Evolutionary conservation across 768 basidiomycete genomes (phyloP), one percentile per base, ranked within the genome.

Genomic region (Suillus weaverae): DNA sequence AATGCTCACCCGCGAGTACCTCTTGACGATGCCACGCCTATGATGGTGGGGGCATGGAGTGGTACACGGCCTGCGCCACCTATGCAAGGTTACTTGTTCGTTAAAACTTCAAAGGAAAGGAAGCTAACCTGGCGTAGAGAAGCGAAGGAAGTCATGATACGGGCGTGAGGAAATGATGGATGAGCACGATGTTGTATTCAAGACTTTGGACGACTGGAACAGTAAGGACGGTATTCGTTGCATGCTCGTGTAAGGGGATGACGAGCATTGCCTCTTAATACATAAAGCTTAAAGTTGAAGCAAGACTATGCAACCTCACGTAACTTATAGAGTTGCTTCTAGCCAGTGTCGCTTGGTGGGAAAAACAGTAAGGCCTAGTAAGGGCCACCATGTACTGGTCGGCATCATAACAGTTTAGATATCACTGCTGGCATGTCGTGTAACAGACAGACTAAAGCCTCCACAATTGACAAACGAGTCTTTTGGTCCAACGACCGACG

Each of bases 141-240:
- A 83, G 51, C 82, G 90, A 63, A 91, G 80, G 75, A 89, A 90
- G 75, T 92, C 90, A 76, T 91, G 90, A 72, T 90, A 91, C 66
- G 63, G 39, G 64, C 75, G 70, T 70, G 64, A 44, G 67, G 73
- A 57, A 66, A 50, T 35, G 48, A 35, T 67, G 61, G 74, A 62
- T 56, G 66, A 32, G 61, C 60, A 54, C 5, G 48, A 62, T 6
- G 63, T 57, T 26, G 59, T 44, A 57, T 68, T 69, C 44, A 64
- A 62, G 55, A 62, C 55, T 63, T 71, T 74, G 66, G 63, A 61
- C n/a, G 62, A 69, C 62, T 62, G 71, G 18, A 71, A 62, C 61
- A 70, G 67, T 68, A 70, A 67, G 64, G 70, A 64, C 68, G 69
- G 68, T 74, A 77, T 74, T 71, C 69, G 72, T 63, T 65, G 66